Evolutionary conservation across 1,284 basidiomycete species (phyloP), one percentile per base, ranked within the genome.

Genomic region (Fistulinella cinereoalba): DNA sequence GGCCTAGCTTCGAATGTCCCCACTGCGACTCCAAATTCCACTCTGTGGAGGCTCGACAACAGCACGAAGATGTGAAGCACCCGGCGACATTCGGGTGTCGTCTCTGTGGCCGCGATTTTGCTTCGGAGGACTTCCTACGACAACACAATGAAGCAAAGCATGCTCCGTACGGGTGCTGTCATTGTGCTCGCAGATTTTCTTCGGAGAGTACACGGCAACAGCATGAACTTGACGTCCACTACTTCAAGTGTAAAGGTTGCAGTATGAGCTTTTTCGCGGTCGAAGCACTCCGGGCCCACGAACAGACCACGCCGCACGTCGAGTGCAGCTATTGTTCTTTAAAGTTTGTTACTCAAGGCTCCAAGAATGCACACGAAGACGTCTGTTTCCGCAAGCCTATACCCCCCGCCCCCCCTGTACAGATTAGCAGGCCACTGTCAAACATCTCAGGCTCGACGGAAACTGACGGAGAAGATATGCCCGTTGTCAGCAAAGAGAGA

Each of bases 51-150:
- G 47, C 34, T 11, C 50, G 46, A 1, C 3, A 39, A 0, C 41
- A 48, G 21, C 60, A 61, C 22, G 37, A 61, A 23, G 19, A 42
- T 1, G 42, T 45, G 7, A 41, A 43, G 13, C 58, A 57, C 24
- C 4, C 18, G 0, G 11, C 11, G 16, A 18, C 8, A 11, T 41
- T 36, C 40, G 41, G 46, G 13, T 64, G 61, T 23, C 16, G 0
- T 3, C 11, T 42, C 15, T 61, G 61, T 15, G 29, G 41, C 3
- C 33, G 29, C 6, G 9, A 25, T 5, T 60, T 62, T 22, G 2
- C 3, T 3, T 56, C 51, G 2, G 39, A 32, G 7, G n/a, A 25
- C 9, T 42, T 37, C 18, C 44, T 25, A 11, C 5, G n/a, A 4
- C 43, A 42, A 21, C 58, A 59, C 16, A 27, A 56, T 16, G 25